Base-by-base conservation (phyloP, 495 filamentous ascomycete species). In the Aspergillus haitiensis region DNA sequence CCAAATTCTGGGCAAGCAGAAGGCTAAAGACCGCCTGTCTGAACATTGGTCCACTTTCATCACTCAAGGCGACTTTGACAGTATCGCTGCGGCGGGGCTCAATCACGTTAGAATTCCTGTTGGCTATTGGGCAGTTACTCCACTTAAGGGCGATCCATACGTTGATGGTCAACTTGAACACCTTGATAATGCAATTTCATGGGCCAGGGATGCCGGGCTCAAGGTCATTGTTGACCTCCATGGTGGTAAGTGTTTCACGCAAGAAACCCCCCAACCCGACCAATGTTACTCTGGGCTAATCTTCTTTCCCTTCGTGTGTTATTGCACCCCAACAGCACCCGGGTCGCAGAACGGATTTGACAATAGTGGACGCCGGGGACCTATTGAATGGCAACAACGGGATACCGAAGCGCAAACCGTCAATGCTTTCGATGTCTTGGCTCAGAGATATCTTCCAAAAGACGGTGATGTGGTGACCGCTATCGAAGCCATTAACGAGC, bases 281-380 rank as follows among this genome's bases (percentile, higher is more conserved):
- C 11, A 45, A 11, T 36, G 18, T 10, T 18, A 7, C 2, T 10
- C 12, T 67, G 7, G 64, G 69, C 21, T 27, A 27, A 27, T 27
- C 21, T 27, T 27, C 21, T 1, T 27, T 27, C 3, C 3, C 21
- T 27, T 27, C 21, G 58, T 67, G 75, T 48, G 59, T 15, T 15
- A n/a, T 16, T 12, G 39, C 7, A 47, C 15, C 15, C 16, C 15
- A n/a, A 6, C 59, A 82, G 88, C 84, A 16, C 90, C 89, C 18
- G 89, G 87, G 9, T 88, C 84, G 27, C 90, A 93, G 67, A 93
- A 93, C 63, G 90, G 90, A 15, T 92, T 91, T 69, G 91, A 91
- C 69, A 91, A 92, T 70, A 84, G 79, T 46, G 89, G 89, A 8
- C 76, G 77, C 54, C 81, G 81, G 60, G 90, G 87, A n/a, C 56